phyloP scores from a whole-genome alignment of 73 alveolate species.

The Tetrahymena elliotti region DNA sequence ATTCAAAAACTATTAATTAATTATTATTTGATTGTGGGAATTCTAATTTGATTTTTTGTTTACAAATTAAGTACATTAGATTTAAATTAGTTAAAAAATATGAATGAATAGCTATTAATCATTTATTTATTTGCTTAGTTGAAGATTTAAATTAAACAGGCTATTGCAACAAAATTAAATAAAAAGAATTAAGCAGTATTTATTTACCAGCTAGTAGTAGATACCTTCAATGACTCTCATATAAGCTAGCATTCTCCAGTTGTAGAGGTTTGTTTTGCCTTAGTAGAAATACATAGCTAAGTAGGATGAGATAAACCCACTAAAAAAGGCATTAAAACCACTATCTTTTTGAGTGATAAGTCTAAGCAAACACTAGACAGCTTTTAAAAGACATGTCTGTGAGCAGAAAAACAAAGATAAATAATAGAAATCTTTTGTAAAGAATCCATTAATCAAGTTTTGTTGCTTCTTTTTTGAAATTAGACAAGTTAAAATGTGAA shows the following conservation, averaged over 20 bases:
- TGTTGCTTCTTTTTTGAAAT: background rate
- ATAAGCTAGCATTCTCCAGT: background rate
- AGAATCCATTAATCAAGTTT: background rate
- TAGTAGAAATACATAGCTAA: background rate
- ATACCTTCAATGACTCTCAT: background rate
- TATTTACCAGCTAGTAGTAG: background rate
- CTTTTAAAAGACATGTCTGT: background rate
- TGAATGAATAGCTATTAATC: background rate
- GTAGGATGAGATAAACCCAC: background rate
- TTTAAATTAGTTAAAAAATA: background rate
- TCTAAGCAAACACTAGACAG: background rate
- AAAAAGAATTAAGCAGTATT: background rate
- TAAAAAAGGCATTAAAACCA: background rate
- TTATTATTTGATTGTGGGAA: background rate
- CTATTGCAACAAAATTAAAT: background rate
- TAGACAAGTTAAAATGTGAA: background rate
- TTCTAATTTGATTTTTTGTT: background rate
- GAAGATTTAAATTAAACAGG: background rate
- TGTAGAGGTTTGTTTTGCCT: background rate
- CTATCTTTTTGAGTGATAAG: background rate
- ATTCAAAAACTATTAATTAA: background rate
- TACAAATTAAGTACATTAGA: background rate
- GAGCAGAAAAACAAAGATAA: background rate
- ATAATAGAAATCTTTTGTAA: background rate
- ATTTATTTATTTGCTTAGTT: no score